Evolutionary conservation across 768 basidiomycete species (phyloP), one percentile per base, ranked within the genome.

Genomic region (Termitomyces sp.): DNA sequence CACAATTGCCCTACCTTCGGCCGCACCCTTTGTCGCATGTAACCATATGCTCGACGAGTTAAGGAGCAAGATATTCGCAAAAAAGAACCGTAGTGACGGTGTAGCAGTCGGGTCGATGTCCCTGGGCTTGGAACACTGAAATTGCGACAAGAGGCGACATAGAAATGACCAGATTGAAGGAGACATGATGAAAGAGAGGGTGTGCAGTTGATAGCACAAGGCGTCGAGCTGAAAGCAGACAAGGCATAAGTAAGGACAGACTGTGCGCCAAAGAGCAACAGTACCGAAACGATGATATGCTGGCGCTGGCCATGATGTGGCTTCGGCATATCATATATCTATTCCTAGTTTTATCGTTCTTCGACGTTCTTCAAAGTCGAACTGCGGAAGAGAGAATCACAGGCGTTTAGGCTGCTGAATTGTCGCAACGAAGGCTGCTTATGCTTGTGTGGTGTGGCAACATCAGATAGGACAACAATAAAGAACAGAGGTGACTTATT

Each of bases 121-220:
- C 65, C 86, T 76, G 22, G 90, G 86, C 64, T 82, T 83, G 43
- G 83, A 76, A 67, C 85, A 86, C 62, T 88, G 78, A 63, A 84
- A 80, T 69, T 92, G 90, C 40, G 80, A 78, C 40, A 82, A 62
- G 48, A 86, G 63, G 39, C 90, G 81, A 55, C 75, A 78, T 39
- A 85, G 50, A 62, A 81, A 80, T 14, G 79, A 69, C 76, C 80
- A 79, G 57, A 91, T 65, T 33, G 85, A 79, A 8, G 91, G 90
- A 4, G 89, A 86, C 33, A 88, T 77, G 72, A 92, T 82, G 79
- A 89, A 92, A 43, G 89, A 91, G 57, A 91, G 69, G 51, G 84
- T 80, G 70, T 88, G 83, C 61, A 93, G 74, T 68, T 91, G 87
- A 73, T 87, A 87, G 59, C 89, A 76, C 33, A 91, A 72, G 58